Evolutionary conservation across 164 flowering plant genomes (phyloP), one percentile per base, ranked within the genome.

Genomic region (Magnolia kwangsiensis): DNA sequence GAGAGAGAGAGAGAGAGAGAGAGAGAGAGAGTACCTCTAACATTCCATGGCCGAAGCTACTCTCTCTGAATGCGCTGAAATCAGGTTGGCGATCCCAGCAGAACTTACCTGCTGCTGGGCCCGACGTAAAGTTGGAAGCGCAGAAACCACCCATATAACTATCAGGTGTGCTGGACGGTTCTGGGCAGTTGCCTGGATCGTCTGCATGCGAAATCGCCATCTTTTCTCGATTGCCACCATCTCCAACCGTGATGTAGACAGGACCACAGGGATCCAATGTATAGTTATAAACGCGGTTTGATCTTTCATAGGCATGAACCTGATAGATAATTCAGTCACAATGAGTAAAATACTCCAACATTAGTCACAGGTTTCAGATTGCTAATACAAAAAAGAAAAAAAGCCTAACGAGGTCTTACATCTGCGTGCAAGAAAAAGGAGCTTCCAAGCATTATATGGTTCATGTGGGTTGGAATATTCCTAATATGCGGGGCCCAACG

Each of bases 241-340:
- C 96, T 20, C 98, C 99, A 24, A 94, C 80, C 0, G 91, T 84
- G 63, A 94, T 89, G 77, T 96, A 72, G 20, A 96, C 92, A 6
- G 97, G 97, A 50, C 96, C 99, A 83, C 98, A 96, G 8, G 94
- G 95, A 81, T 96, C 95, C 76, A 96, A 80, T 7, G 85, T 79
- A 81, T 96, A 92, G 85, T 96, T 92, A 50, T 85, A 94, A 8
- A 94, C 97, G 81, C 98, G 82, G 78, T 96, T 94, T 71, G 98
- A 91, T 78, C 99, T 89, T 86, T 96, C 99, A 81, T 96, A 96
- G 20, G 98, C 98, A 86, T 94, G 96, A 75, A 96, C 98, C 98
- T 95, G 82, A 20, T 49, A 27, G 18, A 23, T 67, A 37, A 37
- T 37, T 37, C 45, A 37, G 45, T 55, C 45, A 37, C 45, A 37